Evolutionary conservation across 2,329 filamentous ascomycete species (phyloP).

Genomic region (Stachybotrys echinatus): DNA sequence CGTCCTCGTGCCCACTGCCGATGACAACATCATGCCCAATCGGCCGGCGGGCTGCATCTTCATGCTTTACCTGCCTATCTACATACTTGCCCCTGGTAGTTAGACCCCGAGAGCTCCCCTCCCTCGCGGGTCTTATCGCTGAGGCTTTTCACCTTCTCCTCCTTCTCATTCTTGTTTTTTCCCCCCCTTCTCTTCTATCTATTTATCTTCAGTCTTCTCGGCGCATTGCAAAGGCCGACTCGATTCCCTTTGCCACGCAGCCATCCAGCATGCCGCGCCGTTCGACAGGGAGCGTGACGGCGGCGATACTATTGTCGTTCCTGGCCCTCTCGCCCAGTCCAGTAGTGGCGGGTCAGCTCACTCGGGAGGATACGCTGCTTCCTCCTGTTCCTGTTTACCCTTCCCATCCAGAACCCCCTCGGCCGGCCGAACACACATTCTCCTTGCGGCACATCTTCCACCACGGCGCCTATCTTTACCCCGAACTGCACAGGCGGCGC

Average conservation of each 20-base stretch:
- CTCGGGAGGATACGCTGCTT: slow-evolving; percentile 36
- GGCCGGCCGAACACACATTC: slow-evolving; percentile 52
- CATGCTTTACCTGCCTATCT: neutral
- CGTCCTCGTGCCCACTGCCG: slow-evolving; percentile 45
- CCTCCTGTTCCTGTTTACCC: slow-evolving; percentile 33
- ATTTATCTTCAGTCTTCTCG: slow-evolving; percentile 2
- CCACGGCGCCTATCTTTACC: slow-evolving; percentile 77
- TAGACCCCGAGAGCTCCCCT: neutral
- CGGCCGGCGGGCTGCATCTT: neutral
- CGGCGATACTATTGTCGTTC: slow-evolving; percentile 60
- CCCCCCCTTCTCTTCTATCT: neutral
- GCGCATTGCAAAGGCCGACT: slow-evolving; percentile 2
- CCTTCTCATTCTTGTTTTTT: slow-evolving; percentile 2
- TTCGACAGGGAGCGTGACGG: slow-evolving; percentile 59
- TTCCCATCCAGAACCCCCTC: slow-evolving; percentile 36
- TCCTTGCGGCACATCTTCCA: slow-evolving; percentile 86
- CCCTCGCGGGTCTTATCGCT: neutral
- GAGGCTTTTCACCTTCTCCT: neutral
- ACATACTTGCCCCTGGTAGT: neutral
- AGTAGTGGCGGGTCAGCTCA: slow-evolving; percentile 23
- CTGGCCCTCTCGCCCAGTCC: slow-evolving; percentile 51
- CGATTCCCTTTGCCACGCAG: neutral
- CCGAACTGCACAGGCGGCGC: slow-evolving; percentile 68
- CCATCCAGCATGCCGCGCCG: slow-evolving; percentile 26
- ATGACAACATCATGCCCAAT: slow-evolving; percentile 69